A percentile compares a stretch with the other conserved stretches of the same genome.
These are phyloP conservation scores for Ascochyta fabae DNA, from an alignment of 2,329 filamentous ascomycete species.

Conservation along the genomic window DNA sequence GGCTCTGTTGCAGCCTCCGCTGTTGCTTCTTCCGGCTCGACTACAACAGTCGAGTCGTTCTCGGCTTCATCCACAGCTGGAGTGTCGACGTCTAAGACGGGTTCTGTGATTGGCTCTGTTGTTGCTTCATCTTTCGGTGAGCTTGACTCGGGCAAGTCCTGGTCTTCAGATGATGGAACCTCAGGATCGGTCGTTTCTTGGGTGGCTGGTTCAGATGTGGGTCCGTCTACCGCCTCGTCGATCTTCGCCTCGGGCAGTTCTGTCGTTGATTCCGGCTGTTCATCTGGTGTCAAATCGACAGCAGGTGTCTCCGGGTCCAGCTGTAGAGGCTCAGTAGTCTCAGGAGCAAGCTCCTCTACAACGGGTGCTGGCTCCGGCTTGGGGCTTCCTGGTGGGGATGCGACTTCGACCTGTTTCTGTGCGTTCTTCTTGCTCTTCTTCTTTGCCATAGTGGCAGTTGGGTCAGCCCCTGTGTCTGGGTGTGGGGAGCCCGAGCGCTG, in stretches of 20 bases:
- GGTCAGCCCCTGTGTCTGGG: constrained; percentile 31
- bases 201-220: constrained; percentile 25
- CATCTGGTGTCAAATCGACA: constrained; percentile 26
- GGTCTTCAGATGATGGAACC: constrained; percentile 9
- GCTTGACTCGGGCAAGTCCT: constrained; percentile 8
- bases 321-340: constrained; percentile 24
- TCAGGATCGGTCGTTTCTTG: constrained; percentile 15
- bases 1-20: constrained; percentile 1
- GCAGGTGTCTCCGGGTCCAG: constrained; percentile 26
- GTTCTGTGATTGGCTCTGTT: constrained; percentile 1
- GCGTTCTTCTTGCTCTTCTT: constrained; percentile 41
- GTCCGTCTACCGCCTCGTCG: constrained; percentile 27
- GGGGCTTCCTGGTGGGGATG: constrained; percentile 37
- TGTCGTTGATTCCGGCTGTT: constrained; percentile 23
- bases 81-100: background rate
- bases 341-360: constrained; percentile 30
- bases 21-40: constrained; percentile 1
- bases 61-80: background rate
- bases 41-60: background rate
- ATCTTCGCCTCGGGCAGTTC: constrained; percentile 26
- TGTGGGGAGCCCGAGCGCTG: constrained; percentile 16
- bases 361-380: constrained; percentile 21
- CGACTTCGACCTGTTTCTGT: constrained; percentile 38
- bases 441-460: constrained; percentile 40
- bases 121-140: constrained; percentile 17